Conservation (phyloP, 2,329 filamentous ascomycete species). For the Fusarium tupiense region DNA sequence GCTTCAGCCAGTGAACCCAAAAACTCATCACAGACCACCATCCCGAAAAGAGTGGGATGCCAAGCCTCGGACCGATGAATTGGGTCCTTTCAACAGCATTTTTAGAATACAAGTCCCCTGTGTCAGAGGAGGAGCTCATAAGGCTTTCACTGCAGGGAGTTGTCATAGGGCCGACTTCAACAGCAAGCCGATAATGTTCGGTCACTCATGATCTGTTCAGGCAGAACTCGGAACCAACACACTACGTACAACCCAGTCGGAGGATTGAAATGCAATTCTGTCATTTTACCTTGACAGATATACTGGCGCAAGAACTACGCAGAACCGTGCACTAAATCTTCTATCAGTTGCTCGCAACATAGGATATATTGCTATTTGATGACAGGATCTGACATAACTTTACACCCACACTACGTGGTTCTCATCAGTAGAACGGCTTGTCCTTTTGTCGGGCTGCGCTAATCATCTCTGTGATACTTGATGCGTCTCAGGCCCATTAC, state of each 20-base stretch:
- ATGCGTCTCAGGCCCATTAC: constrained; percentile 10
- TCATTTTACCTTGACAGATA: neutral
- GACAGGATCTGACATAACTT: neutral
- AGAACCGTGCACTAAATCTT: neutral
- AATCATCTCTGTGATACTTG: constrained; percentile 18
- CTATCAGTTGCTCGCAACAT: neutral
- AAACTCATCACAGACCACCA: constrained; percentile 9
- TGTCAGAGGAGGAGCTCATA: neutral
- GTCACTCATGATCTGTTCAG: constrained; percentile 11
- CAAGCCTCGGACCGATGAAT: constrained; percentile 37
- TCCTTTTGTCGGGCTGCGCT: neutral
- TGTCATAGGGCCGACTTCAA: constrained; percentile 10
- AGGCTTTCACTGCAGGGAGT: neutral
- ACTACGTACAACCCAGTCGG: neutral
- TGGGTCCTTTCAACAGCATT: constrained; percentile 6
- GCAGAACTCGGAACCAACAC: constrained; percentile 4
- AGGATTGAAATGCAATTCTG: neutral
- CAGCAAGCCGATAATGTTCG: constrained; percentile 2
- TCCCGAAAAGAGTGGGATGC: constrained; percentile 9
- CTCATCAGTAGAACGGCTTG: neutral
- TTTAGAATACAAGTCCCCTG: constrained; percentile 14
- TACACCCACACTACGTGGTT: neutral
- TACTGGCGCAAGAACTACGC: neutral
- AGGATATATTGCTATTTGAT: neutral
- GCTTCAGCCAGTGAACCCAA: constrained; percentile 19